phyloP scores from a whole-genome alignment of 108 stramenopile genomes.

The Nannochloropsis gaditana region DNA sequence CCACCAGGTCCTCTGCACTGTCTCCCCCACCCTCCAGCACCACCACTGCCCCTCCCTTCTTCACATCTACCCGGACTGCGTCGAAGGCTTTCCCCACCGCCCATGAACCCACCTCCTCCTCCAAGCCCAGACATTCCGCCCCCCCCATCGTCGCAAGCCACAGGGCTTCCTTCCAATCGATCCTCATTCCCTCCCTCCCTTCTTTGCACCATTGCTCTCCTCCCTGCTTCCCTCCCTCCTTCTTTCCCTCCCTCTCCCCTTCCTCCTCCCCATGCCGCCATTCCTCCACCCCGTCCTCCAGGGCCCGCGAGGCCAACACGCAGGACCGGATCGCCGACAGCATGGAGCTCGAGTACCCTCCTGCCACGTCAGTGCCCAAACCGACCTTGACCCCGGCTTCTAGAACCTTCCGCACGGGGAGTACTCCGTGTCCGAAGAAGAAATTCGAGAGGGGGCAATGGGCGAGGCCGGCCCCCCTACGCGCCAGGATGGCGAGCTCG shows the following conservation, averaged over 20 bases:
- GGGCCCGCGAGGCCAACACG: slow-evolving; percentile 47
- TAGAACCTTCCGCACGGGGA: slow-evolving; percentile 23
- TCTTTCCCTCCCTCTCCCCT: background rate
- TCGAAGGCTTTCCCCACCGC: slow-evolving; percentile 56
- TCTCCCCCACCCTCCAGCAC: slow-evolving; percentile 30
- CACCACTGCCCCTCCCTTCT: background rate
- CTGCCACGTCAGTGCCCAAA: slow-evolving; percentile 62
- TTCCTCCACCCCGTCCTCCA: slow-evolving; percentile 15
- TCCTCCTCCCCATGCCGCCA: background rate
- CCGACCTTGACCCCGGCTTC: slow-evolving; percentile 52
- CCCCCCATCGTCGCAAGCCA: slow-evolving; percentile 60
- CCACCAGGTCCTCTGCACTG: slow-evolving; percentile 25
- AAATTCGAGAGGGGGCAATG: slow-evolving; percentile 61
- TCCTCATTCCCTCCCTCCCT: background rate
- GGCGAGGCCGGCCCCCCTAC: slow-evolving; percentile 42
- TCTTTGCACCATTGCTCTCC: background rate
- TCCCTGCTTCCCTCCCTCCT: background rate
- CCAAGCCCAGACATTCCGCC: slow-evolving; percentile 53
- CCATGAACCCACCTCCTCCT: slow-evolving; percentile 51
- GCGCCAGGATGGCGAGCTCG: slow-evolving; percentile 44
- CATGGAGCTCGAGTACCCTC: slow-evolving; percentile 59
- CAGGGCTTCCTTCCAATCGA: slow-evolving; percentile 49
- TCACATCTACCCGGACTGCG: slow-evolving; percentile 34
- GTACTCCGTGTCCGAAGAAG: background rate
- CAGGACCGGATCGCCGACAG: slow-evolving; percentile 46